Evolutionary conservation across 2,329 filamentous ascomycete genomes (phyloP).

Genomic region (Xylariaceae sp.): DNA sequence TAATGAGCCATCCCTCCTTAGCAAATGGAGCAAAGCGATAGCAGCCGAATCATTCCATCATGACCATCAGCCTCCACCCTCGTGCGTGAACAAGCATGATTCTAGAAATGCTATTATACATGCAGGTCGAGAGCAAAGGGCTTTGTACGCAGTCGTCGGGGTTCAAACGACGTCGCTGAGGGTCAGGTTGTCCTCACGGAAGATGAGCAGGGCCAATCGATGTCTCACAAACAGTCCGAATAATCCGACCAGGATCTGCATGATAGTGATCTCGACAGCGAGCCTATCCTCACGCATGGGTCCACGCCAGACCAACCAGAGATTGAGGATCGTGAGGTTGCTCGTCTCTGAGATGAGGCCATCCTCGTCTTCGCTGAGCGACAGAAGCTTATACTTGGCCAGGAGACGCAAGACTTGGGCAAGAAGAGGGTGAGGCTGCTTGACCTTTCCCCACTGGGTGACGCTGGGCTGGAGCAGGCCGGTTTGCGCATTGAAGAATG

Average conservation of each 20-base stretch:
- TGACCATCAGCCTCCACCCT: not conserved
- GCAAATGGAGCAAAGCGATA: too few species aligned
- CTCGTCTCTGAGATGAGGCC: conserved; percentile 72
- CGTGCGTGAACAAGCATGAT: not conserved
- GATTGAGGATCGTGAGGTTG: conserved; percentile 89
- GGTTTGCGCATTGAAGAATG: conserved; percentile 78
- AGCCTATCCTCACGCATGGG: conserved; percentile 83
- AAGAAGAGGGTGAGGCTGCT: conserved; percentile 63
- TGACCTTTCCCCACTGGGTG: conserved; percentile 63
- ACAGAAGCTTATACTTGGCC: conserved; percentile 61
- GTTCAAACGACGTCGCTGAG: conserved; percentile 31
- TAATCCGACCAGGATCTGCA: conserved; percentile 74
- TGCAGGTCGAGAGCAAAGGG: conserved; percentile 18
- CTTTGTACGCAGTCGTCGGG: conserved; percentile 16
- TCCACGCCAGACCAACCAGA: conserved; percentile 94
- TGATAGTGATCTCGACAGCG: conserved; percentile 69
- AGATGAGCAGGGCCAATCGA: conserved; percentile 77
- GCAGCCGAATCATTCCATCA: too few species aligned
- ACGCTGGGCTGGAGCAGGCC: conserved; percentile 83
- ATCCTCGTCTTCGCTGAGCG: conserved; percentile 60
- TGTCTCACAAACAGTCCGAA: conserved; percentile 81
- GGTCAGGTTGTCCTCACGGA: conserved; percentile 78
- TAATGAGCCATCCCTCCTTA: too few species aligned
- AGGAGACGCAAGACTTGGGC: conserved; percentile 62
- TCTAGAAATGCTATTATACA: conserved; percentile 17